phyloP scores from a whole-genome alignment of 345 rosid species.

The Bretschneidera sinensis region DNA sequence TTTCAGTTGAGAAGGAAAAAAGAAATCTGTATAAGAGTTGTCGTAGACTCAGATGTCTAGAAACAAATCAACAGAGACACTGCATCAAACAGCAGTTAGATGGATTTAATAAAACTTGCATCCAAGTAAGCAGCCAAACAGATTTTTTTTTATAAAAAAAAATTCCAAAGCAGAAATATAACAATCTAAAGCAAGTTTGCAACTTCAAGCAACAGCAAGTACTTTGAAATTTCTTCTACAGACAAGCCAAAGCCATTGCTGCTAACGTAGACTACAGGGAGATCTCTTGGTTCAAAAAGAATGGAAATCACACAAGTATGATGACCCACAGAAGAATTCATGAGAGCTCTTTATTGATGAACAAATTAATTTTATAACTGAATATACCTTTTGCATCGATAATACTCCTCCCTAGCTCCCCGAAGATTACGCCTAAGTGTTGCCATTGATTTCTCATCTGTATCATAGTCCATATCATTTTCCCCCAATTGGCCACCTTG shows the following conservation, averaged over 20 bases:
- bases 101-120: too few relatives aligned
- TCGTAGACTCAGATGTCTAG: neutral
- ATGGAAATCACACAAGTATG: neutral
- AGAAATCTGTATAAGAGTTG: too few relatives aligned
- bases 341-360: neutral
- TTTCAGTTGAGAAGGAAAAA: too few relatives aligned
- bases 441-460: constrained; percentile 99
- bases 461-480: constrained; percentile 99
- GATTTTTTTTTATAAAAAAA: too few relatives aligned
- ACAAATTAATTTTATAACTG: neutral
- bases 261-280: neutral
- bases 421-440: constrained; percentile 94
- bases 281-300: neutral
- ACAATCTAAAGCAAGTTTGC: neutral
- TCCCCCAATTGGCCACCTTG: constrained; percentile 98
- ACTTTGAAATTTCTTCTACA: neutral
- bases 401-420: constrained; percentile 86
- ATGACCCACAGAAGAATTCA: neutral
- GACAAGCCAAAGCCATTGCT: neutral
- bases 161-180: too few relatives aligned
- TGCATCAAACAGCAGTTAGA: neutral
- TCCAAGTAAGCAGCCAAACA: too few relatives aligned
- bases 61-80: neutral
- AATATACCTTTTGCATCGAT: constrained; percentile 84
- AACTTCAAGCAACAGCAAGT: neutral